Conservation (phyloP, 1,139 yeast genomes). For the Geotrichum fermentans region DNA sequence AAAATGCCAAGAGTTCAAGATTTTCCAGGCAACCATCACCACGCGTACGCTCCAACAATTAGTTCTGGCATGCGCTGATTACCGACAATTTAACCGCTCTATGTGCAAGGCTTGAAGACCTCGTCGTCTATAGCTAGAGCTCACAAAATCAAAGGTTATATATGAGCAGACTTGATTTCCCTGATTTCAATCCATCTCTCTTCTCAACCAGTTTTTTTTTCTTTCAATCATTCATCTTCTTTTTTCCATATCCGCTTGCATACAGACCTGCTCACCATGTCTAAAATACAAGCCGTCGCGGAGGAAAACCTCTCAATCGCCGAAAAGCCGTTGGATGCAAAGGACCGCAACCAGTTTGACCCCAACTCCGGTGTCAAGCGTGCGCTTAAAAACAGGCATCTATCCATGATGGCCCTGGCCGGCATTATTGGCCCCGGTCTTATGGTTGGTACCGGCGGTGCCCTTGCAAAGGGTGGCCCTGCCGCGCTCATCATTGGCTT, state of each 20-base stretch:
- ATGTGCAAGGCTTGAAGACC: no score
- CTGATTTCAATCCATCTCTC: no score
- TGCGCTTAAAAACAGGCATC: conserved; percentile 48
- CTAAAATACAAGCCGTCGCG: background rate
- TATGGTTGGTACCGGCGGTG: conserved; percentile 57
- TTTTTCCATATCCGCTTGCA: background rate
- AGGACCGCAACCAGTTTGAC: conserved; percentile 26
- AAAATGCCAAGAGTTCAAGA: no score
- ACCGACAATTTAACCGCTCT: no score
- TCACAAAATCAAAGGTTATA: no score
- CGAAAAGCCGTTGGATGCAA: conserved; percentile 11
- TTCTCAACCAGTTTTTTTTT: background rate
- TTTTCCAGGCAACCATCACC: no score
- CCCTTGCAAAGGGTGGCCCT: conserved; percentile 61
- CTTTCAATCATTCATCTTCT: background rate
- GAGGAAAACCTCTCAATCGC: background rate
- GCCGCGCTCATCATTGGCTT: conserved; percentile 56
- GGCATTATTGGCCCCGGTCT: conserved; percentile 70
- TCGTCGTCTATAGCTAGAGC: no score
- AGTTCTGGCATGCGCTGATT: no score
- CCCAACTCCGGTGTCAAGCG: conserved; percentile 44
- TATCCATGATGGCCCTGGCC: conserved; percentile 58
- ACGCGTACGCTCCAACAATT: no score
- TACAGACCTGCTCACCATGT: background rate
- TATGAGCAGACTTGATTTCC: no score